phyloP scores from a whole-genome alignment of 805 yeast genomes.

The Scheffersomyces coipomensis region DNA sequence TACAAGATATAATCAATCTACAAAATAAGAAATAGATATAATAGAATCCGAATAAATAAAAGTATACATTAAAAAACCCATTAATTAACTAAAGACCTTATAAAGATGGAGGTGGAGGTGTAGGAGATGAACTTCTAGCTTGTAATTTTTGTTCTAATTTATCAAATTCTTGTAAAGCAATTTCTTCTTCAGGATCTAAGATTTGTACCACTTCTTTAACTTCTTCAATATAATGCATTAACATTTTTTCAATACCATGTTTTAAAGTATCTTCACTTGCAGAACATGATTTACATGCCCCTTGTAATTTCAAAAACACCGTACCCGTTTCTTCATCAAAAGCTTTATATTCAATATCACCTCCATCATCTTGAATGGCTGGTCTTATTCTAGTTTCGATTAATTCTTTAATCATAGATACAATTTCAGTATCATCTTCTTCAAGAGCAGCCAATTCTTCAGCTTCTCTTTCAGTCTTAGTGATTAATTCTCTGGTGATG shows the following conservation, averaged over 20 bases:
- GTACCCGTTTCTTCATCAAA: slow-evolving; percentile 84
- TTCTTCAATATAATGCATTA: slow-evolving; percentile 94
- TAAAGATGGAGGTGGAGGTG: slow-evolving; percentile 25
- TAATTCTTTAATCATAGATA: slow-evolving; percentile 86
- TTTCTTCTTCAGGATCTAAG: slow-evolving; percentile 71
- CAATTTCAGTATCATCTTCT: slow-evolving; percentile 65
- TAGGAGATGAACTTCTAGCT: slow-evolving; percentile 9
- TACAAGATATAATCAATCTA: neutral
- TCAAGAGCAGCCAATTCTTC: slow-evolving; percentile 50
- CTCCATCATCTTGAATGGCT: slow-evolving; percentile 98
- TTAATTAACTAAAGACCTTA: slow-evolving; percentile 2
- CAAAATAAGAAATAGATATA: neutral
- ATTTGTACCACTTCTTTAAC: slow-evolving; percentile 86
- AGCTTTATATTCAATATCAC: slow-evolving; percentile 87
- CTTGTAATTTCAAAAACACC: slow-evolving; percentile 84
- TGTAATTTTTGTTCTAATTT: slow-evolving; percentile 62
- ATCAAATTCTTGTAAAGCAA: slow-evolving; percentile 81
- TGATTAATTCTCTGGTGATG: slow-evolving; percentile 38
- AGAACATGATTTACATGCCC: slow-evolving; percentile 95
- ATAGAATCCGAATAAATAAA: neutral
- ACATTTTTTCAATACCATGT: slow-evolving; percentile 96
- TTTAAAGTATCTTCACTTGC: slow-evolving; percentile 88
- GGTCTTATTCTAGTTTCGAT: slow-evolving; percentile 95
- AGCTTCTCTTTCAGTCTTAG: slow-evolving; percentile 36
- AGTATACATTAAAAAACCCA: neutral